Percentiles rank a stretch among this genome's conserved stretches.
Conservation (phyloP, 108 stramenopile genomes). For the Discostella stelligeroides region DNA sequence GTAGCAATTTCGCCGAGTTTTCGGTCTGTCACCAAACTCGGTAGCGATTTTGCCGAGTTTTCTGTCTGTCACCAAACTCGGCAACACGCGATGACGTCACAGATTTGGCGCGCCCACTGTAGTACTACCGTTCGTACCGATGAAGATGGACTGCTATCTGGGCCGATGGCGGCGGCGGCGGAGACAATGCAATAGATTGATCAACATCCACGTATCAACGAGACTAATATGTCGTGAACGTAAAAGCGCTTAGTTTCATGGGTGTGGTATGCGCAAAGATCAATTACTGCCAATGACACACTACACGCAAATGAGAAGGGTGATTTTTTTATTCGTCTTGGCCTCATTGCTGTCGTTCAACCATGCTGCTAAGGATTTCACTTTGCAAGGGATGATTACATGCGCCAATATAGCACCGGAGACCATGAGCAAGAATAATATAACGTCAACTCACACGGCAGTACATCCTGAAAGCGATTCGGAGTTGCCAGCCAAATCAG, state of each 20-base stretch:
- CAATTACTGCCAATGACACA: background rate
- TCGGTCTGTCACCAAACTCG: no score
- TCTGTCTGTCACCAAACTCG: no score
- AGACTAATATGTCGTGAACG: no score
- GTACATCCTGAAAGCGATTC: background rate
- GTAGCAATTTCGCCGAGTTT: no score
- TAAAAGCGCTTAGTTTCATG: background rate
- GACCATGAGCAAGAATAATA: background rate
- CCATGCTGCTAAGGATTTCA: background rate
- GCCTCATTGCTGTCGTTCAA: background rate
- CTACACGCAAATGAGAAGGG: background rate
- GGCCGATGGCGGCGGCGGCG: no score
- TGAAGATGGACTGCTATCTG: no score
- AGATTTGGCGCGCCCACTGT: no score
- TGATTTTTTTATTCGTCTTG: background rate
- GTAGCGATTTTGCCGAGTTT: no score
- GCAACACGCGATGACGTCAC: no score
- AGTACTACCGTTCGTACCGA: no score
- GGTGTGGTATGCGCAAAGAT: background rate
- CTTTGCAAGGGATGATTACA: no score
- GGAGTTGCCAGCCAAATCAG: background rate
- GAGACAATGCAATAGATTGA: background rate
- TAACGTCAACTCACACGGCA: background rate
- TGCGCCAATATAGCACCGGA: background rate
- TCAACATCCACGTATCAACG: no score